Base-by-base conservation (phyloP, 2,329 filamentous ascomycete genomes). In the Paraphaeosphaeria minitans region DNA sequence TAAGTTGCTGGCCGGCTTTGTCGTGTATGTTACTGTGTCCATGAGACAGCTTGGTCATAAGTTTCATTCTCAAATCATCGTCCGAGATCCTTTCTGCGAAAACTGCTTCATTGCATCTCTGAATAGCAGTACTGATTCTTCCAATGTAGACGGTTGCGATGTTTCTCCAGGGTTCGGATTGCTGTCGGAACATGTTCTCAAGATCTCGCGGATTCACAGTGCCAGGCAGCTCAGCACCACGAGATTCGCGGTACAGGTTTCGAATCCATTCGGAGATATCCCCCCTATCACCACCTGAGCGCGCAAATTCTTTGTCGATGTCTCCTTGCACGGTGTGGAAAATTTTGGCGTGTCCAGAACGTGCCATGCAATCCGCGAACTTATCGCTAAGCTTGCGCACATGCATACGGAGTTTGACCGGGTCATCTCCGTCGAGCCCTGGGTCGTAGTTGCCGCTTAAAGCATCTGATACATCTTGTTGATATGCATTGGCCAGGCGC, bases 381-480 rank as follows among this genome's bases (percentile, higher is more conserved):
- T 42, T 55, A 29, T 60, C 46, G 27, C 27, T 55, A 6, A 55
- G 55, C 46, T 57, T 51, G 42, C 45, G 48, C 33, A 57, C 43
- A 55, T 60, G 45, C 54, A 60, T 60, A 19, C 54, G 54, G 42
- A 60, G 58, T 50, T 60, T 60, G n/a, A 55, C 12, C 9, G 51
- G 50, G 51, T 43, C 49, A 42, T 55, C 29, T 7, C 8, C 31
- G 33, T 24, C 33, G 12, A 61, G 52, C 27, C 47, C 55, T 31
- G 54, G 54, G 19, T 55, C 41, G n/a, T 60, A 60, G 22, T 57
- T 60, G 1, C 58, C 46, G 41, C 29, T 60, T 24, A 60, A 43
- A 52, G 50, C 45, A 39, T 50, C 27, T n/a, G 45, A 9, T 10
- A 55, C 58, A 13, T 49, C 58, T 43, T 57, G 54, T 33, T 61